Conservation (phyloP, 208 protist species). For the Kentomonas sorsogonicus region DNA sequence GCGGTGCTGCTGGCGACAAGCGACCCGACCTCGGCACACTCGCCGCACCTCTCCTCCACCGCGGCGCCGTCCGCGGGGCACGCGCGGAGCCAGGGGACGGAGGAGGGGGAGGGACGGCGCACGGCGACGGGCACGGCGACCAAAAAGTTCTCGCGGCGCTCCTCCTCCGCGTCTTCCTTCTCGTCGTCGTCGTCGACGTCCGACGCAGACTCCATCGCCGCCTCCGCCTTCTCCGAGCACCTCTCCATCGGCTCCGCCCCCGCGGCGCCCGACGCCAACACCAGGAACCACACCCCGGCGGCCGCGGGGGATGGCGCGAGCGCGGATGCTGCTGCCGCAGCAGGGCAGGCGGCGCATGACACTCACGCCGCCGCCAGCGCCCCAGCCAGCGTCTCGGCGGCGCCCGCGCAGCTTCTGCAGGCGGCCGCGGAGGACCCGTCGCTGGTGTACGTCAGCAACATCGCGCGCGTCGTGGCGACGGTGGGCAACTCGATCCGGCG, state of each 20-base stretch:
- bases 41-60: background rate
- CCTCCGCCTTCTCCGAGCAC: constrained; percentile 6
- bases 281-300: background rate
- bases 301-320: too few species aligned
- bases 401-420: background rate
- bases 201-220: constrained; percentile 10
- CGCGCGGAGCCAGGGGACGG: too few species aligned
- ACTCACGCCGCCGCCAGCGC: too few species aligned
- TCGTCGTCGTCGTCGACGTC: background rate
- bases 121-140: constrained; percentile 10
- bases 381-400: background rate
- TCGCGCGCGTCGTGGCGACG: constrained; percentile 16
- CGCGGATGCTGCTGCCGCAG: too few species aligned
- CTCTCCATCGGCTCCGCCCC: constrained; percentile 5
- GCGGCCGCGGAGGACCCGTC: constrained; percentile 5
- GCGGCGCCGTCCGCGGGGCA: background rate
- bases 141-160: too few species aligned
- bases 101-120: too few species aligned
- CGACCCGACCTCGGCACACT: background rate
- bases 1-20: background rate
- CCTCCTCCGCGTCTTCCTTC: constrained; percentile 8
- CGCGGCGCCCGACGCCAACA: background rate
- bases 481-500: constrained; percentile 30
- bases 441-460: constrained; percentile 11
- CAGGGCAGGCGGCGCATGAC: too few species aligned